Conservation (phyloP, 108 stramenopile species). For the Skeletonema tropicum region DNA sequence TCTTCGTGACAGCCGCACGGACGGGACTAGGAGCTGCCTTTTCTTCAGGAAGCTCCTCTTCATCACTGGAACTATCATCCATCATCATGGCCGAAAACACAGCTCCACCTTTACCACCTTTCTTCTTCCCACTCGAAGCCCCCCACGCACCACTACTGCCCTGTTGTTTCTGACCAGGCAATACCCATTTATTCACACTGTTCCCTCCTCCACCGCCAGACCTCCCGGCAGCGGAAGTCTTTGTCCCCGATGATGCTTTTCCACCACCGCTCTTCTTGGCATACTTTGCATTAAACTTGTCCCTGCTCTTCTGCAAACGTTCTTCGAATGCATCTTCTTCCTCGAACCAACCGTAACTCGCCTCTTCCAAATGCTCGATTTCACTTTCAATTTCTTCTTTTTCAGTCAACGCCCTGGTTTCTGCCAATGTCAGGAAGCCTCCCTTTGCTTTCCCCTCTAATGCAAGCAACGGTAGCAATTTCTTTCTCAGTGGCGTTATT, state of each 20-base stretch:
- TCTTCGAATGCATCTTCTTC: constrained; percentile 71
- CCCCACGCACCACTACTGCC: constrained; percentile 37
- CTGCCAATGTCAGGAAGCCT: constrained; percentile 67
- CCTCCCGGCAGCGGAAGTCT: constrained; percentile 30
- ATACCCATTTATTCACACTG: constrained; percentile 45
- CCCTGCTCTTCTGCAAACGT: constrained; percentile 58
- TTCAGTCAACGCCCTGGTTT: constrained; percentile 67
- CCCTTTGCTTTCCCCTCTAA: constrained; percentile 76
- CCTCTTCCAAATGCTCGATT: constrained; percentile 63
- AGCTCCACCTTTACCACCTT: constrained; percentile 48
- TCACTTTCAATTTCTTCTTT: constrained; percentile 81
- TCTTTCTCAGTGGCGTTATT: constrained; percentile 61
- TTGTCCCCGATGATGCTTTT: constrained; percentile 8
- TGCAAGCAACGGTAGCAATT: constrained; percentile 64
- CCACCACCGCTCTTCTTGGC: constrained; percentile 37
- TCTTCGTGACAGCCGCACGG: background rate
- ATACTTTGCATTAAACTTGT: constrained; percentile 27
- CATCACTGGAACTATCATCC: constrained; percentile 86
- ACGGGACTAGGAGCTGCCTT: background rate
- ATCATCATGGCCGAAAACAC: constrained; percentile 91
- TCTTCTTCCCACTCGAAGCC: constrained; percentile 38
- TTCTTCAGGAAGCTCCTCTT: constrained; percentile 14
- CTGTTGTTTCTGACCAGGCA: constrained; percentile 36
- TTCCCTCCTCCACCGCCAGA: constrained; percentile 2
- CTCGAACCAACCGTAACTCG: constrained; percentile 87